Percentiles rank a stretch among this genome's conserved stretches.
Conservation (phyloP, 257 asterid genomes). For the Ehretia macrophylla region DNA sequence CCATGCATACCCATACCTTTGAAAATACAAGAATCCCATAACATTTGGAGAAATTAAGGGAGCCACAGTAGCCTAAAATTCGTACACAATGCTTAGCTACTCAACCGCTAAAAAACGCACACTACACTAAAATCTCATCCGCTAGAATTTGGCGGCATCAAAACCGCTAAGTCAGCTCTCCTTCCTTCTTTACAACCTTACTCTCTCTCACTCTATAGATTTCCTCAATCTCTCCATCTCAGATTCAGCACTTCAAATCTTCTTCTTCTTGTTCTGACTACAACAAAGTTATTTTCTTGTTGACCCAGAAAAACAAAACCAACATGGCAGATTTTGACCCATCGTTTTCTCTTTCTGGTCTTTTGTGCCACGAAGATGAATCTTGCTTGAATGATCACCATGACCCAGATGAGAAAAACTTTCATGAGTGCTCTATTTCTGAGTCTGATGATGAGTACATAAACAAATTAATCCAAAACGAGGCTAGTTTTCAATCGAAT, state of each 20-base stretch:
- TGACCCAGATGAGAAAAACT: slow-evolving; percentile 5
- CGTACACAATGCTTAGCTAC: neutral
- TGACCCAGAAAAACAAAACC: neutral
- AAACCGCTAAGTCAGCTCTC: slow-evolving; percentile 18
- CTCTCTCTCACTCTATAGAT: slow-evolving; percentile 20
- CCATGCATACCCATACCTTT: neutral
- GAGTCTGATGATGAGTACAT: slow-evolving; percentile 29
- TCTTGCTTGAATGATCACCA: slow-evolving; percentile 12
- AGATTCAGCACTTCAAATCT: neutral
- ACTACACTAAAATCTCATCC: slow-evolving; percentile 6
- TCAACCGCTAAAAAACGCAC: neutral
- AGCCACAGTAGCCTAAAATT: neutral
- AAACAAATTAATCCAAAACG: slow-evolving; percentile 19
- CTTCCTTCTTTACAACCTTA: neutral
- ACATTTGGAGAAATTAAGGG: slow-evolving; percentile 7
- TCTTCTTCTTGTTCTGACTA: neutral
- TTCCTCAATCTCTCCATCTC: slow-evolving; percentile 15
- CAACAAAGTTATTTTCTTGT: neutral
- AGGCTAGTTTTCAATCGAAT: slow-evolving; percentile 10
- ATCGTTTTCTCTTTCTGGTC: slow-evolving; percentile 21
- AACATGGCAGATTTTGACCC: slow-evolving; percentile 19
- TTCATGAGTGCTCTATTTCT: slow-evolving; percentile 13
- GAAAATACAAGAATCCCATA: neutral
- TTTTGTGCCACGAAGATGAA: slow-evolving; percentile 34
- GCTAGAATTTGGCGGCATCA: slow-evolving; percentile 42